Conservation (phyloP, 306 rosid genomes). For the Vigna mungo region DNA sequence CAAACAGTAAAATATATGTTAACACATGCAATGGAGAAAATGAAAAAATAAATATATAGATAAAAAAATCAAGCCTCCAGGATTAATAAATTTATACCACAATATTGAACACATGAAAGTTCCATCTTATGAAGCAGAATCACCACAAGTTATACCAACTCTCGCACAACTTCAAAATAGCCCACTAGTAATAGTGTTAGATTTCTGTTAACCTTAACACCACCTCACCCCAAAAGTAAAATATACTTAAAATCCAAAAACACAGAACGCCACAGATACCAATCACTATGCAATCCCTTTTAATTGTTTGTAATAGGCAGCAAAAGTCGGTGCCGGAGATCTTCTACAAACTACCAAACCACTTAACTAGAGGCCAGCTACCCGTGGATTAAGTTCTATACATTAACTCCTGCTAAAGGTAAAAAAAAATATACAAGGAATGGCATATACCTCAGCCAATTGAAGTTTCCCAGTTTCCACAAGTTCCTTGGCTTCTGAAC, state of each 20-base stretch:
- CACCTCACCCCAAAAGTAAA: conserved; percentile 13
- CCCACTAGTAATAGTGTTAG: neutral
- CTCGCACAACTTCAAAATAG: conserved; percentile 16
- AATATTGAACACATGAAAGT: conserved; percentile 8
- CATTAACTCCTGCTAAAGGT: neutral
- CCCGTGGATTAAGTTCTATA: neutral
- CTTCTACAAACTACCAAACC: conserved; percentile 24
- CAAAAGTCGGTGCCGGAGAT: neutral
- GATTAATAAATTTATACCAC: neutral
- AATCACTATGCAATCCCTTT: neutral
- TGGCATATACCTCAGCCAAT: conserved; percentile 82
- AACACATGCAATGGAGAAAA: neutral
- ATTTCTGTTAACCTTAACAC: neutral
- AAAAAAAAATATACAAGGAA: conserved; percentile 14
- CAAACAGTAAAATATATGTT: conserved; percentile 35
- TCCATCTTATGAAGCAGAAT: conserved; percentile 3
- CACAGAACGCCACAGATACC: neutral
- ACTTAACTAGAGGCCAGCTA: conserved; percentile 4
- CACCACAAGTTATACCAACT: neutral
- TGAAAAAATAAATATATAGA: neutral
- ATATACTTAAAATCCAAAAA: neutral
- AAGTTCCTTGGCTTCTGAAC: conserved; percentile 98
- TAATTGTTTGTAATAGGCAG: neutral
- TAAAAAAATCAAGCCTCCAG: neutral
- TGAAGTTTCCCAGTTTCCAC: conserved; percentile 96